phyloP scores from a whole-genome alignment of 164 flowering plant genomes.

The Amborella trichopoda region DNA sequence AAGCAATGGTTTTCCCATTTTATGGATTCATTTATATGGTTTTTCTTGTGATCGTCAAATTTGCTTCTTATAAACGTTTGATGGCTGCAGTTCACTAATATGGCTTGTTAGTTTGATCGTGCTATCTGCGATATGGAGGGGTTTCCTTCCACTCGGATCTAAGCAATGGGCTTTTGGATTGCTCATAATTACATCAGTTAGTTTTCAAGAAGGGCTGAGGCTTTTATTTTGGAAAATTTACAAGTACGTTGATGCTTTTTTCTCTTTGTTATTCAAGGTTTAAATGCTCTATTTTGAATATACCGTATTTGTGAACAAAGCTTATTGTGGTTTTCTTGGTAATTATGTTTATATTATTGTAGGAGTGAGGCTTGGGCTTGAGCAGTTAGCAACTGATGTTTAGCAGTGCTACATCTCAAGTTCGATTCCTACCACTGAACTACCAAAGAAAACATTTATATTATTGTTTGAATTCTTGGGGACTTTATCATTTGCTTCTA shows the following conservation, averaged over 20 bases:
- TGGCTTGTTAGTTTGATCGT: slow-evolving; percentile 84
- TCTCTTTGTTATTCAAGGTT: no score
- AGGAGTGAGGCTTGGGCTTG: no score
- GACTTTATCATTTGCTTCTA: no score
- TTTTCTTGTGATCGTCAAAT: background rate
- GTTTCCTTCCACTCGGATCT: slow-evolving; percentile 74
- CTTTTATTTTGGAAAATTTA: slow-evolving; percentile 70
- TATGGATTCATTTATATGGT: background rate
- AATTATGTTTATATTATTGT: no score
- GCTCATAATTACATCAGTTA: slow-evolving; percentile 61
- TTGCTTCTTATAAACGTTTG: background rate
- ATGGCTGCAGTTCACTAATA: slow-evolving; percentile 50
- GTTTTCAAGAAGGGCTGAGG: slow-evolving; percentile 77
- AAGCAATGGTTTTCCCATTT: background rate
- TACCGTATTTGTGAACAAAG: no score
- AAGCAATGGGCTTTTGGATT: slow-evolving; percentile 46
- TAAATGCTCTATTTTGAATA: no score
- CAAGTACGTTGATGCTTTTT: slow-evolving; percentile 38
- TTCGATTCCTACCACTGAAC: no score
- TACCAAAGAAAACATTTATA: no score
- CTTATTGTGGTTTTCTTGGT: no score
- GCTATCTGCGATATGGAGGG: slow-evolving; percentile 76
- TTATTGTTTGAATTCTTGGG: no score
- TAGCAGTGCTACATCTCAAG: no score
- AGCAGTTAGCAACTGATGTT: no score